A percentile compares a stretch with the other conserved stretches of the same genome.
phyloP scores from a whole-genome alignment of 2,329 filamentous ascomycete genomes.

The Cytospora chrysosperma region DNA sequence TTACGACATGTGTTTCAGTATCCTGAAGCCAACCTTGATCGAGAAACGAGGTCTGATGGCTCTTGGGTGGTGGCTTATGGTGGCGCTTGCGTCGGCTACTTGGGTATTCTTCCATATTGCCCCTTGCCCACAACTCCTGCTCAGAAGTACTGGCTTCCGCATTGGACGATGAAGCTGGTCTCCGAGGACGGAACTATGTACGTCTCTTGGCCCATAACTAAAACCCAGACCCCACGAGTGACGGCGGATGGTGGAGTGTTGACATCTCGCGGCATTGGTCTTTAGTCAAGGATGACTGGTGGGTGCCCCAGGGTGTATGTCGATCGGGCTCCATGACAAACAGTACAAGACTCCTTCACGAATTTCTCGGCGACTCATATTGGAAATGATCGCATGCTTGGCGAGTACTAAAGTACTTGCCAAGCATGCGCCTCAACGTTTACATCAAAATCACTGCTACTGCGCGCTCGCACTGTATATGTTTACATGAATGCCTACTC shows the following conservation, averaged over 20 bases:
- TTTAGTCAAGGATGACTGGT: background rate
- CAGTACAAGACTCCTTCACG: constrained; percentile 1
- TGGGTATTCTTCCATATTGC: background rate
- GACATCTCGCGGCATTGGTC: background rate
- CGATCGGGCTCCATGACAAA: constrained; percentile 15
- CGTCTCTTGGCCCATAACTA: background rate
- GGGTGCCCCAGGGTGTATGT: constrained; percentile 1
- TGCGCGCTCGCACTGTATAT: constrained; percentile 6
- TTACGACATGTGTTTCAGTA: constrained; percentile 9
- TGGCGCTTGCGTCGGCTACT: constrained; percentile 12
- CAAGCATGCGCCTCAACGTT: background rate
- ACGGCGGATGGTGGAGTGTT: constrained; percentile 1
- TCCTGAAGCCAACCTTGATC: constrained; percentile 4
- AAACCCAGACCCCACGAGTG: constrained; percentile 7
- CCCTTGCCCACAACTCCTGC: constrained; percentile 2
- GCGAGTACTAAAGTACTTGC: background rate
- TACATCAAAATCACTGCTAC: background rate
- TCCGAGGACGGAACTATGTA: constrained; percentile 14
- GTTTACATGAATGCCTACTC: background rate
- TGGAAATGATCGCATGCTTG: constrained; percentile 3
- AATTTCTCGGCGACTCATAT: constrained; percentile 5
- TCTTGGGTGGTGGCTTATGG: background rate
- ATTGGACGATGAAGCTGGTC: background rate
- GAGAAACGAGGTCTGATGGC: constrained; percentile 13
- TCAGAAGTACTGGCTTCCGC: constrained; percentile 1